Percentiles rank a stretch among this genome's conserved stretches.
Evolutionary conservation across 805 yeast genomes (phyloP).

Genomic region (Wickerhamomyces rabaulensis): DNA sequence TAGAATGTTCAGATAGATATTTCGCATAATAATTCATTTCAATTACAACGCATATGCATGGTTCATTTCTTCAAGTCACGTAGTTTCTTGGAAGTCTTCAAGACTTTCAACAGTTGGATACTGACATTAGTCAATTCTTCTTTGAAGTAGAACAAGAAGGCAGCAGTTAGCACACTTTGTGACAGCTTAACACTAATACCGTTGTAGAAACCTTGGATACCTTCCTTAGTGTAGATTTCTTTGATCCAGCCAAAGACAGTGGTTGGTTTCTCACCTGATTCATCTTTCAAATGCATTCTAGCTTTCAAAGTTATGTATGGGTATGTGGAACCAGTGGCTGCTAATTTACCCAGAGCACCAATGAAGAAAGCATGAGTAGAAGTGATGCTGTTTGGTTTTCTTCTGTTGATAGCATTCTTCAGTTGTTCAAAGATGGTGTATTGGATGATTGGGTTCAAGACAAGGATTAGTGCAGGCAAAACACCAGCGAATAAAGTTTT

Average conservation of each 20-base stretch:
- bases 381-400: constrained; percentile 44
- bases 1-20: too few species aligned
- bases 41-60: not conserved
- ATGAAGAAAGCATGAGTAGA: constrained; percentile 76
- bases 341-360: constrained; percentile 85
- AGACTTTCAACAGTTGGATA: constrained; percentile 44
- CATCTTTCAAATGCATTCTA: constrained; percentile 71
- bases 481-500: constrained; percentile 76
- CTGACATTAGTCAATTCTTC: constrained; percentile 71
- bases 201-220: constrained; percentile 69
- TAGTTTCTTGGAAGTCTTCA: constrained; percentile 18
- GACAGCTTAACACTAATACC: constrained; percentile 76
- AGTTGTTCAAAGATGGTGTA: constrained; percentile 88
- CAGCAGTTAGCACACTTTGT: constrained; percentile 85
- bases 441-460: constrained; percentile 84
- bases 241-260: constrained; percentile 46
- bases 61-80: not conserved
- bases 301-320: constrained; percentile 89
- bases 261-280: constrained; percentile 22
- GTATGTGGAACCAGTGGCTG: constrained; percentile 86
- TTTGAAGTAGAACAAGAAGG: constrained; percentile 84
- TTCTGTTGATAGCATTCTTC: constrained; percentile 56
- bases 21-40: too few species aligned
- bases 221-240: constrained; percentile 63
- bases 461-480: constrained; percentile 81